These are phyloP conservation scores for Populus hybrid DNA, from an alignment of 441 rosid species.

Conservation along the genomic window DNA sequence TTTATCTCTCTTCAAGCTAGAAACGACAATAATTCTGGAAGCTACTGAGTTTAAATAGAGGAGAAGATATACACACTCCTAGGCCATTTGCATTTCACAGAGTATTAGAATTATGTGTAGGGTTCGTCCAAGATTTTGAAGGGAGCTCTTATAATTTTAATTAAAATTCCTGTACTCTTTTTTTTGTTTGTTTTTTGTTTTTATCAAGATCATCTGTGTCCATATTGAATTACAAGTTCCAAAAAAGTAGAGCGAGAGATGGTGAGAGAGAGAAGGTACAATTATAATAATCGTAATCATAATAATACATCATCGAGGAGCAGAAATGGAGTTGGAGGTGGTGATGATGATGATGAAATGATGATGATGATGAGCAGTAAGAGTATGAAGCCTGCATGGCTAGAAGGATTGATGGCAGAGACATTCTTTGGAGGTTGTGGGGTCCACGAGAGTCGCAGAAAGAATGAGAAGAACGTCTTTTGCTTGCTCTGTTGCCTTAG, in stretches of 20 bases:
- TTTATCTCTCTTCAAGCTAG: conserved; percentile 15
- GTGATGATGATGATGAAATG: conserved; percentile 12
- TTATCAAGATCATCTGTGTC: background rate
- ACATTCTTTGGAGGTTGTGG: conserved; percentile 75
- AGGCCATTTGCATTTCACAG: background rate
- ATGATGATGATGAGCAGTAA: conserved; percentile 10
- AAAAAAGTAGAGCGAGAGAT: conserved; percentile 3
- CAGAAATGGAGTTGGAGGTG: conserved; percentile 1
- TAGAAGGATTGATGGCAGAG: conserved; percentile 67
- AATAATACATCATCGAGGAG: background rate
- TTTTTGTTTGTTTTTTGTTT: background rate
- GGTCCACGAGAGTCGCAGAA: conserved; percentile 62
- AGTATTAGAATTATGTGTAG: background rate
- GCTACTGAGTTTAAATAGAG: conserved; percentile 20
- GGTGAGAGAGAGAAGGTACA: conserved; percentile 19
- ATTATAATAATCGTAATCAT: background rate
- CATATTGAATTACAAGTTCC: conserved; percentile 19
- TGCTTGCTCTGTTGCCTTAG: conserved; percentile 86
- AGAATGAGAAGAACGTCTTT: conserved; percentile 86
- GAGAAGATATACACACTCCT: background rate
- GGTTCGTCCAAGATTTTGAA: background rate
- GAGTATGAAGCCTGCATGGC: conserved; percentile 68
- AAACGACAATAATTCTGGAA: conserved; percentile 46
- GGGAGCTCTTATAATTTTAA: background rate
- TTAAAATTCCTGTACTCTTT: background rate